These are phyloP conservation scores for Geosmithia flava DNA, from an alignment of 2,329 filamentous ascomycete genomes.

Conservation along the genomic window DNA sequence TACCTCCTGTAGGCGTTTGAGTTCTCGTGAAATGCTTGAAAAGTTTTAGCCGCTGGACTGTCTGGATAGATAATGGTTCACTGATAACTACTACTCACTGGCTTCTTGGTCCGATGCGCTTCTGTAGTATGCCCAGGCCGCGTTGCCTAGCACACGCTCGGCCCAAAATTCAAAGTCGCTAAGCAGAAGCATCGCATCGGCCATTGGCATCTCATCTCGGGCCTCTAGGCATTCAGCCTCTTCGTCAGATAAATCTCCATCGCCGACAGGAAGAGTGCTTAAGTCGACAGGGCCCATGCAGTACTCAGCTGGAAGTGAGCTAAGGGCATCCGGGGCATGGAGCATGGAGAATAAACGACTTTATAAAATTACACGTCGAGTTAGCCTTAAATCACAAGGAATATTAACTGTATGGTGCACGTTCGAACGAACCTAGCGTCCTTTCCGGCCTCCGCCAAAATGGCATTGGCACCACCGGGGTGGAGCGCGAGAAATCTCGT, in stretches of 20 bases:
- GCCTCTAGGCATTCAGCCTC: not conserved
- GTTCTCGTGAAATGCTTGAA: slow-evolving; percentile 14
- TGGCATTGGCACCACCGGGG: slow-evolving; percentile 3
- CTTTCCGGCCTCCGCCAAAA: slow-evolving; percentile 1
- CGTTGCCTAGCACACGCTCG: not conserved
- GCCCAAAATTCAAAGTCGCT: slow-evolving; percentile 3
- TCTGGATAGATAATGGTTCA: not conserved
- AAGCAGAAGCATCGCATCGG: not conserved
- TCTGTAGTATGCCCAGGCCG: slow-evolving; percentile 4
- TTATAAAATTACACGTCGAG: not conserved
- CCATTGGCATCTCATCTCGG: not conserved
- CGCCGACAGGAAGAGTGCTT: not conserved
- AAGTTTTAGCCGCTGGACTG: not conserved
- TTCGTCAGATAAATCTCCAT: slow-evolving; percentile 1
- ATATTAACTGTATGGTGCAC: too few species aligned
- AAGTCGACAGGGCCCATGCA: slow-evolving; percentile 2
- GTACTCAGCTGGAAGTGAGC: slow-evolving; percentile 1
- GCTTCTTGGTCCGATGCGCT: slow-evolving; percentile 2
- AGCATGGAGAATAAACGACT: slow-evolving; percentile 1
- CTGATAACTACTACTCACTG: not conserved
- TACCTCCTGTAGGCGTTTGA: slow-evolving; percentile 33
- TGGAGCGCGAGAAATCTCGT: slow-evolving; percentile 3
- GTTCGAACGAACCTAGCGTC: slow-evolving; percentile 1
- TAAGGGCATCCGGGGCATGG: not conserved
- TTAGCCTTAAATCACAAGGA: not conserved